Evolutionary conservation across 768 basidiomycete genomes (phyloP), one percentile per base, ranked within the genome.

Genomic region (Dentipellis fragilis): DNA sequence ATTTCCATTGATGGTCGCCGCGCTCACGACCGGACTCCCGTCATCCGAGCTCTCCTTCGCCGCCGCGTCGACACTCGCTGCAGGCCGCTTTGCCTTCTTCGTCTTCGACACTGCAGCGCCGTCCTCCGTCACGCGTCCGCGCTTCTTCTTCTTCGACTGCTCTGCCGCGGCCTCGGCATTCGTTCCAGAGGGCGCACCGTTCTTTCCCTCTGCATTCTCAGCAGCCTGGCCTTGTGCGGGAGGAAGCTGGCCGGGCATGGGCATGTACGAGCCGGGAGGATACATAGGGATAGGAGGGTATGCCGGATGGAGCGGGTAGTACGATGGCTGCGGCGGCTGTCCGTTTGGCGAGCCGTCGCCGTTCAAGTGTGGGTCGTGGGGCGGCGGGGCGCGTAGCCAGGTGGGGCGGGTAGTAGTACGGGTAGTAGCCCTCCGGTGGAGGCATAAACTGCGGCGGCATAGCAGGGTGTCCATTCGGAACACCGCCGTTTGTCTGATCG

Each of bases 341-440:
- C 56, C 69, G 16, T 68, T 72, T 5, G 68, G 52, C 2, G 62
- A 51, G 6, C 69, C 68, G 4, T 75, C 73, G n/a, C 59, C 60
- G 36, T 57, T 62, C 3, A 52, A 37, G 17, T 58, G 51, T 3
- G 38, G n/a, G 22, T 54, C 72, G 16, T 77, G 74, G 29, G 71
- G 71, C 29, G 29, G 29, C 0, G 69, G 64, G 70, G 67, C 21
- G 73, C 63, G 60, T 75, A 75, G 2, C 72, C 72, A 36, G 69
- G 67, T 0, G 71, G 74, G 71, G 69, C 1, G 71, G 73, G 2
- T 75, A 73, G 56, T 73, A 74, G 54, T 71, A 73, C n/a, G 73
- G 71, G 59, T 71, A 75, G 54, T 74, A 77, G 6, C 72, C 72
- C 47, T 75, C 74, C 0, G 75, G 74, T 1, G 70, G 64, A 19